Evolutionary conservation across 2,329 filamentous ascomycete genomes (phyloP).

Genomic region (Paramyrothecium roridum): DNA sequence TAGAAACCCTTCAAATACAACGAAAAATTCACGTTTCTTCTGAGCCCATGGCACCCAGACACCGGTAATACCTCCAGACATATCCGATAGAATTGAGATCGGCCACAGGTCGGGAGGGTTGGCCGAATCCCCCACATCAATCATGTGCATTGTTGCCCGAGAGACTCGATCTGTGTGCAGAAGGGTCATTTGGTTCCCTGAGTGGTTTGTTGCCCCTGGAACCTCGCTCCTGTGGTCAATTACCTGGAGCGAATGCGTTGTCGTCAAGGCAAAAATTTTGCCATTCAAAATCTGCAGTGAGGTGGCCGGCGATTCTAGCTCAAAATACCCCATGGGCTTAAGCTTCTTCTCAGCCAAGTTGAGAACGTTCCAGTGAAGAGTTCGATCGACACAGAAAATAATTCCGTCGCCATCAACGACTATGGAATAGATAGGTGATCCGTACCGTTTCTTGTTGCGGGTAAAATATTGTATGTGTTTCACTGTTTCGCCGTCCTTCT

Average conservation of each 20-base stretch:
- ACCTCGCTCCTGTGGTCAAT: constrained; percentile 43
- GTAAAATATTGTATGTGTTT: constrained; percentile 47
- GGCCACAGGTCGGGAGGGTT: constrained; percentile 26
- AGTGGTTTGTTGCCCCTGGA: too few relatives aligned
- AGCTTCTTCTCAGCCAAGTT: constrained; percentile 50
- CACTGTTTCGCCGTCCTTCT: constrained; percentile 8
- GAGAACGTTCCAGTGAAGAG: constrained; percentile 54
- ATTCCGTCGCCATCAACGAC: constrained; percentile 52
- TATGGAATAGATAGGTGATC: constrained; percentile 52
- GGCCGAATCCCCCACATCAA: constrained; percentile 37
- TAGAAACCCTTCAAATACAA: constrained; percentile 56
- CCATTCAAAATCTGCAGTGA: constrained; percentile 44
- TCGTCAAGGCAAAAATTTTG: constrained; percentile 50
- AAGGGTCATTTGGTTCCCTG: constrained; percentile 29
- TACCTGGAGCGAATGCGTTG: constrained; percentile 52
- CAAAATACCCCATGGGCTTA: constrained; percentile 39
- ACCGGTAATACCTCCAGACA: constrained; percentile 43
- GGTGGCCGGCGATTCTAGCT: constrained; percentile 51
- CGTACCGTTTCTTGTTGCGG: constrained; percentile 43
- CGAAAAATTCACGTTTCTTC: constrained; percentile 35
- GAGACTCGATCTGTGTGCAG: constrained; percentile 44
- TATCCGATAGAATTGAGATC: constrained; percentile 46
- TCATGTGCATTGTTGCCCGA: constrained; percentile 41
- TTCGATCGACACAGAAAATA: constrained; percentile 51
- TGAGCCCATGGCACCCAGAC: constrained; percentile 46